Evolutionary conservation across 768 basidiomycete genomes (phyloP), one percentile per base, ranked within the genome.

Genomic region (Leccinum pellstonianum): DNA sequence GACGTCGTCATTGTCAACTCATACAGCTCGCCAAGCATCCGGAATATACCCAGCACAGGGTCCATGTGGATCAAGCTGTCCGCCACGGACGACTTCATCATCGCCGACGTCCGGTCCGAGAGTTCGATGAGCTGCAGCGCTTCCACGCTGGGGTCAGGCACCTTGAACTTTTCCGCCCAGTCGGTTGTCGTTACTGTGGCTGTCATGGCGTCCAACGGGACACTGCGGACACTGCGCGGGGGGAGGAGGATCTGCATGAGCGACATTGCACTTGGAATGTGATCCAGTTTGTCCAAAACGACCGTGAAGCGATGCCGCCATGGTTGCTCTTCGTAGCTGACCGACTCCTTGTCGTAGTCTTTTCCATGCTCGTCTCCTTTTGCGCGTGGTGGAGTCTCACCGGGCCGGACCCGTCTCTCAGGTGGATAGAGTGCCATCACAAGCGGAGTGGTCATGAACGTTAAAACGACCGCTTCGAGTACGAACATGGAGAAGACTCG

Each of bases 401-500:
- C 69, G 2, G 80, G 80, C 4, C 83, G 84, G 7, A 75, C 69
- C 15, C 88, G 86, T 31, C 74, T 72, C 25, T 85, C 78, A 3
- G 83, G 85, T 0, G 91, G 91, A 65, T 93, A 91, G 3, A 92
- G 74, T 15, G 72, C 65, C 3, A 77, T 80, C 21, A 91, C 89
- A 33, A 87, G 80, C 0, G 91, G 92, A 0, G 90, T 93, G 0
- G 94, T 95, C 76, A 93, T 82, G 76, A 90, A 92, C 0, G 95
- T 96, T 43, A 97, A 77, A 7, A 87, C 72, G 41, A 95, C 76
- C 0, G 91, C 89, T 68, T 91, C 89, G 19, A 98, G 78, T 41
- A 98, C 93, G 67, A 98, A 95, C 93, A 97, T 98, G 1, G 93
- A 91, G 75, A 98, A 95, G 7, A 96, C 90, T 25, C 81, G 82